A percentile compares a stretch with the other conserved stretches of the same genome.
Evolutionary conservation across 108 stramenopile genomes (phyloP).

Genomic region (Pseudonitzschia pungens): DNA sequence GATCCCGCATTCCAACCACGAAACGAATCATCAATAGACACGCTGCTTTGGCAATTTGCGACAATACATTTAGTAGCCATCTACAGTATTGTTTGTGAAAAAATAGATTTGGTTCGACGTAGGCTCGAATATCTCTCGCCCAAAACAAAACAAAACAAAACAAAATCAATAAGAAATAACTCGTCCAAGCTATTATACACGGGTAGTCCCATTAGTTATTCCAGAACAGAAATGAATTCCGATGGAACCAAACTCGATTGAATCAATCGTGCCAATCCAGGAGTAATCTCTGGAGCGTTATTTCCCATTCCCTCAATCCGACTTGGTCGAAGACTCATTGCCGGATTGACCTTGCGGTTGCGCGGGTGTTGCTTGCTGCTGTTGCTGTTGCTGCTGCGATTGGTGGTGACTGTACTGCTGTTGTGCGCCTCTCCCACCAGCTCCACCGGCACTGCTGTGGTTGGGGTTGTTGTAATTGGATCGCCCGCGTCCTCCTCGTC

Average conservation of each 20-base stretch:
- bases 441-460: conserved; percentile 17
- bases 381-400: conserved; percentile 17
- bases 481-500: conserved; percentile 28
- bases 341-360: conserved; percentile 15
- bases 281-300: neutral
- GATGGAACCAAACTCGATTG: neutral
- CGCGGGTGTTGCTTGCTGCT: conserved; percentile 5
- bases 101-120: too few relatives aligned
- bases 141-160: too few relatives aligned
- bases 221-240: too few relatives aligned
- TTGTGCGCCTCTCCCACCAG: conserved; percentile 10
- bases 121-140: too few relatives aligned
- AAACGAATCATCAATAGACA: neutral
- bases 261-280: neutral
- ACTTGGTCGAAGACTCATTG: conserved; percentile 1
- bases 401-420: conserved; percentile 12
- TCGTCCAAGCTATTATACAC: too few relatives aligned
- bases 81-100: too few relatives aligned
- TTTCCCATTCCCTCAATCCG: neutral
- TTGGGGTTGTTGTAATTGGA: conserved; percentile 30
- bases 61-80: too few relatives aligned
- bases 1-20: too few relatives aligned
- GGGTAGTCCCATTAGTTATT: too few relatives aligned
- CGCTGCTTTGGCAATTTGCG: too few relatives aligned
- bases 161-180: too few relatives aligned